Percentiles rank a stretch among this genome's conserved stretches.
Conservation (phyloP, 116 monocot genomes). For the Phalaenopsis hybrid region DNA sequence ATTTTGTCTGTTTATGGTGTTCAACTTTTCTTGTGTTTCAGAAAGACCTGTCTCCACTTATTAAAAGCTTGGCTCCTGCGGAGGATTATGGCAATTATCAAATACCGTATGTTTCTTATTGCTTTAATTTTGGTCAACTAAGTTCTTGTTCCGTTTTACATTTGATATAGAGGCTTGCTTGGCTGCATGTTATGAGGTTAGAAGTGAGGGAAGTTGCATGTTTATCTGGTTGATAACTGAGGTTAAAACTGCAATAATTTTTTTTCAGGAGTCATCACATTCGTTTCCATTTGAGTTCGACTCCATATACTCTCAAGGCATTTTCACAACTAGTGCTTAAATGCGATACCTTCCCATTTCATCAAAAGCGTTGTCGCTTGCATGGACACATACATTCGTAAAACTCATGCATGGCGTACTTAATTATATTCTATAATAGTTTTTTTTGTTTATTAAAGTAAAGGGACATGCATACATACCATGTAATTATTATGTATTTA, state of each 20-base stretch:
- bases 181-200: background rate
- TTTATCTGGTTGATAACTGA: background rate
- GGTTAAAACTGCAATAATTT: background rate
- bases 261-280: background rate
- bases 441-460: no score
- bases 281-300: background rate
- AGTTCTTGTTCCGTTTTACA: background rate
- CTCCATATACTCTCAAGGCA: background rate
- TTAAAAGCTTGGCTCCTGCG: constrained; percentile 61
- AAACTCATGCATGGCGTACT: background rate
- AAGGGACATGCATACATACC: no score
- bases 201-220: background rate
- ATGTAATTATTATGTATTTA: no score
- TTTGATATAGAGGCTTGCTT: background rate
- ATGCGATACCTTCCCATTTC: background rate
- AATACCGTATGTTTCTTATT: constrained; percentile 64
- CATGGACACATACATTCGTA: background rate
- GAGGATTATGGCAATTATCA: constrained; percentile 37
- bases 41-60: constrained; percentile 91
- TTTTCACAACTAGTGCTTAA: background rate
- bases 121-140: background rate
- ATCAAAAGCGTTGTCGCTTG: background rate
- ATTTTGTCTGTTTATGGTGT: constrained; percentile 4
- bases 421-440: no score
- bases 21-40: constrained; percentile 19